These are phyloP conservation scores for Ceratocystiopsis minuta DNA, from an alignment of 2,329 filamentous ascomycete genomes.

Conservation along the genomic window DNA sequence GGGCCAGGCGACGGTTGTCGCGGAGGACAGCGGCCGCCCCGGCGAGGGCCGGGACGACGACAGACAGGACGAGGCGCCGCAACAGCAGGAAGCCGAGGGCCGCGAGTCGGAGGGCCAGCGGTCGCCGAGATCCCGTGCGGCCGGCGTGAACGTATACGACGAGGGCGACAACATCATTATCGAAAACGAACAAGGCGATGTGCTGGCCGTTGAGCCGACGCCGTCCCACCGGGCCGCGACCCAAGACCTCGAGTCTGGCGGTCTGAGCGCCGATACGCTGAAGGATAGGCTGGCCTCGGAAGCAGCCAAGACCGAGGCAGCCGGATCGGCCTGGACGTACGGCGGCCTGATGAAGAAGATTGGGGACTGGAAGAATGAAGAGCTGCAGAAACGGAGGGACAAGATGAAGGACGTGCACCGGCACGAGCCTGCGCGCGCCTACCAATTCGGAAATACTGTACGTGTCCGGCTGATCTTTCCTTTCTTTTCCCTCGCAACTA, in stretches of 20 bases:
- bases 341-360: slow-evolving; percentile 31
- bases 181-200: slow-evolving; percentile 76
- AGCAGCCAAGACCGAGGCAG: slow-evolving; percentile 15
- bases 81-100: slow-evolving; percentile 5
- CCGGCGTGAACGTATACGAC: slow-evolving; percentile 49
- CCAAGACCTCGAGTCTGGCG: not conserved
- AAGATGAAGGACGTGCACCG: slow-evolving; percentile 36
- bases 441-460: slow-evolving; percentile 68
- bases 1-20: not conserved
- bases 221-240: slow-evolving; percentile 2
- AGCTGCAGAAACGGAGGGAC: slow-evolving; percentile 42
- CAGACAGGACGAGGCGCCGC: not conserved
- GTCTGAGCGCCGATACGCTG: slow-evolving; percentile 5
- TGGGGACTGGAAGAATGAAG: slow-evolving; percentile 35
- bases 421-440: slow-evolving; percentile 60
- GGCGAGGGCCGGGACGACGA: not conserved
- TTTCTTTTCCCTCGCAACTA: not conserved
- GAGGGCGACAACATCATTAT: slow-evolving; percentile 66
- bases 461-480: slow-evolving; percentile 12
- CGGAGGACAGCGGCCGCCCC: not conserved
- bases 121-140: too few species aligned
- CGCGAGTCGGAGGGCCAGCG: slow-evolving; percentile 7
- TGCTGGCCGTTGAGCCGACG: slow-evolving; percentile 46
- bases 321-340: slow-evolving; percentile 23
- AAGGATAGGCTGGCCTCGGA: slow-evolving; percentile 6